These are phyloP conservation scores for Pseudozyma flocculosa DNA, from an alignment of 1,284 basidiomycete genomes.

Conservation along the genomic window DNA sequence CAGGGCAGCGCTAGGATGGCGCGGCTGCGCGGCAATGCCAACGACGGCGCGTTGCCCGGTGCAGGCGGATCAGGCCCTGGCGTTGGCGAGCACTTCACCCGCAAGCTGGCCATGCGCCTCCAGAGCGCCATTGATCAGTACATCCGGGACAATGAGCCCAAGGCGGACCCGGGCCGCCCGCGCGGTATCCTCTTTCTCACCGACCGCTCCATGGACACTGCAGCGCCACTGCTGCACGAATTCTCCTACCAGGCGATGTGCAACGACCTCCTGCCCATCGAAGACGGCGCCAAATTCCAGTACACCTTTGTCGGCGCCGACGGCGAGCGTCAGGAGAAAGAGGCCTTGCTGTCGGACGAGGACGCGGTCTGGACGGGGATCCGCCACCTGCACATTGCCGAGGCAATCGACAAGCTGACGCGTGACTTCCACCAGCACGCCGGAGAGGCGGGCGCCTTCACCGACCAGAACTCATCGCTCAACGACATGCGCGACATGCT, in stretches of 20 bases:
- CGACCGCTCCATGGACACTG: constrained; percentile 89
- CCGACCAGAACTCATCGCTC: constrained; percentile 69
- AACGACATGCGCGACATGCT: constrained; percentile 99
- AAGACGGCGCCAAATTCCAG: constrained; percentile 79
- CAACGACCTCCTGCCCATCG: constrained; percentile 84
- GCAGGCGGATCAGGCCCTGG: constrained; percentile 7
- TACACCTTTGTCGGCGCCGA: constrained; percentile 61
- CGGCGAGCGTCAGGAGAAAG: constrained; percentile 82
- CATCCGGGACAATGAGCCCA: constrained; percentile 61
- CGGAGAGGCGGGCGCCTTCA: constrained; percentile 85
- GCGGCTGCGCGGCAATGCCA: constrained; percentile 22
- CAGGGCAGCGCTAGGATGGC: constrained; percentile 42
- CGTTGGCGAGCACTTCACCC: constrained; percentile 43
- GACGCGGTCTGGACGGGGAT: constrained; percentile 90
- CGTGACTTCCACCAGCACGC: constrained; percentile 90
- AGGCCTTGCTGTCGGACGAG: constrained; percentile 76
- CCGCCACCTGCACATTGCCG: constrained; percentile 96
- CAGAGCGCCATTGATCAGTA: constrained; percentile 43
- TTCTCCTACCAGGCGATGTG: constrained; percentile 99
- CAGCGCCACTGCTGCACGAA: constrained; percentile 89
- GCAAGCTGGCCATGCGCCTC: constrained; percentile 49
- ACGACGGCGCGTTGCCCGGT: constrained; percentile 9
- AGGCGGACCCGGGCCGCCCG: constrained; percentile 69
- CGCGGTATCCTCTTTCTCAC: constrained; percentile 84
- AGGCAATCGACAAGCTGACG: constrained; percentile 95